Base-by-base conservation (phyloP, 106 monocot species). In the Chionographis japonica region DNA sequence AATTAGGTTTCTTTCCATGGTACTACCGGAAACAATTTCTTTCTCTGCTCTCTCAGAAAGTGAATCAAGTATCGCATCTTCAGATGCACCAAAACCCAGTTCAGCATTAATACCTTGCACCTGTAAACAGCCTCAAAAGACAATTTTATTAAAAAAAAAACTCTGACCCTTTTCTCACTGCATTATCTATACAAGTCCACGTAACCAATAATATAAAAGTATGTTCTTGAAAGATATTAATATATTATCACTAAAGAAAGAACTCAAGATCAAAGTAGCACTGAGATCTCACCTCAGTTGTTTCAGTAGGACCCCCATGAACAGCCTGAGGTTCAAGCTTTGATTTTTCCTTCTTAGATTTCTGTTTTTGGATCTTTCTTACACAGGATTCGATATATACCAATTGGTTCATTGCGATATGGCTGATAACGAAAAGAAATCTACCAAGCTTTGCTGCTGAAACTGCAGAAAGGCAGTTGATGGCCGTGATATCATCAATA, bases 11-110 rank as follows among this genome's bases (percentile, higher is more conserved):
- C 83, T 92, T 46, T 85, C 83, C 51, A 37, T 20, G 17, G 70
- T 66, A 77, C 75, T 56, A 17, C 84, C 54, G 17, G 87, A 85
- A 67, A 98, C 62, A 71, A 98, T 98, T 83, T 98, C 98, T 71
- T 83, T 93, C 77, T 98, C 98, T 12, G 98, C 81, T 70, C 42
- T 87, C 85, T 90, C 98, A 62, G 75, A 80, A 73, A 98, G 85
- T 20, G 78, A 71, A 71, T 98, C 98, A 52, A 98, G 83, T 64
- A 84, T 73, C 27, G 58, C 77, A 87, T 93, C 93, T 70, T 79
- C 80, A 64, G 90, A 86, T 64, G 87, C 84, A 73, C 71, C 75
- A 63, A 98, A 72, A 8, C 98, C 98, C 83, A 98, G 63, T 68
- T 98, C 98, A 69, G 80, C 90, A 90, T 86, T 98, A 74, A 98